These are phyloP conservation scores for Magnaporthiopsis poae DNA, from an alignment of 2,329 filamentous ascomycete genomes.

Conservation along the genomic window DNA sequence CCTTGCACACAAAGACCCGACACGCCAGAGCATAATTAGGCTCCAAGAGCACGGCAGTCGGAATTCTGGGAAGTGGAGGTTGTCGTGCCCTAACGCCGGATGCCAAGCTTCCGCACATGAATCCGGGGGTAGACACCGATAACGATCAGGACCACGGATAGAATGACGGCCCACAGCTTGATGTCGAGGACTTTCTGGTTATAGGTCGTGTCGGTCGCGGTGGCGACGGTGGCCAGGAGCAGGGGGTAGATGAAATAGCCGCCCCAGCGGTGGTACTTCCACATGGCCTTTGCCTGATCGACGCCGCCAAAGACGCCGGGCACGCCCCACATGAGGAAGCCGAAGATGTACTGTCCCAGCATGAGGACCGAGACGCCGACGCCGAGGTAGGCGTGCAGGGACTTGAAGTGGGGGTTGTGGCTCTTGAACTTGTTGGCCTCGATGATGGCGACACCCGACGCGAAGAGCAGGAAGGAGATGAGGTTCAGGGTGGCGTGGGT, in stretches of 20 bases:
- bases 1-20: neutral
- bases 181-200: conserved; percentile 59
- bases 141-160: conserved; percentile 57
- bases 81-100: neutral
- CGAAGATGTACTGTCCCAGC: conserved; percentile 63
- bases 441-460: conserved; percentile 60
- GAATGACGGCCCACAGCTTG: conserved; percentile 63
- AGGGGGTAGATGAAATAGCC: conserved; percentile 67
- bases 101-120: conserved; percentile 72
- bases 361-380: conserved; percentile 62
- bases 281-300: conserved; percentile 69
- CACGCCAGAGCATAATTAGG: neutral
- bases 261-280: conserved; percentile 75
- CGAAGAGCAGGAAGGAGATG: conserved; percentile 50
- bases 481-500: conserved; percentile 63
- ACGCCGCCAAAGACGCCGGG: conserved; percentile 68
- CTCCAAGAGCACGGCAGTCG: no score
- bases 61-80: neutral
- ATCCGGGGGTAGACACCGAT: conserved; percentile 68
- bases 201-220: conserved; percentile 68
- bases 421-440: conserved; percentile 73
- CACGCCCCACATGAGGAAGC: conserved; percentile 71
- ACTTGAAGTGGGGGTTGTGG: conserved; percentile 63
- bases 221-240: conserved; percentile 62
- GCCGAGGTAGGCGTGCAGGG: conserved; percentile 74